phyloP scores from a whole-genome alignment of 441 rosid genomes.

The Bruguiera hainesii region DNA sequence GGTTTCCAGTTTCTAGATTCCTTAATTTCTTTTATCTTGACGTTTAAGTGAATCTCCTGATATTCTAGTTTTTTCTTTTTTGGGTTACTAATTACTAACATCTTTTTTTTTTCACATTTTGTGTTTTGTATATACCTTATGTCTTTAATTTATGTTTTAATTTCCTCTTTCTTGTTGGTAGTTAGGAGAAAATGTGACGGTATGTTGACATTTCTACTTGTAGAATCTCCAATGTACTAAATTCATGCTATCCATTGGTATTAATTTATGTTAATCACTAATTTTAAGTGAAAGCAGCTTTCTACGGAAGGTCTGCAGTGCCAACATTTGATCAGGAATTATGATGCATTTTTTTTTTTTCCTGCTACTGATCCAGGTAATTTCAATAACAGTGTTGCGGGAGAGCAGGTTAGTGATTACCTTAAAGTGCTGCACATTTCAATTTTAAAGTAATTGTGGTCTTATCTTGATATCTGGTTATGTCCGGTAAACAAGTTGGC shows the following conservation, averaged over 20 bases:
- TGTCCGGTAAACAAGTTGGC: not conserved
- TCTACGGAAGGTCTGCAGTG: no score
- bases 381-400: conserved; percentile 94
- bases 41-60: not conserved
- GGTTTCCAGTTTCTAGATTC: conserved; percentile 29
- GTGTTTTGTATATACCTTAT: not conserved
- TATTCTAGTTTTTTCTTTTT: no score
- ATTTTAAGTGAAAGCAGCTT: not conserved
- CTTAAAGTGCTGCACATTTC: not conserved
- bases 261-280: not conserved
- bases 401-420: conserved; percentile 65
- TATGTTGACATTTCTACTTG: not conserved
- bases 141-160: not conserved
- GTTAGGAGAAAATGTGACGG: not conserved
- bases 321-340: no score
- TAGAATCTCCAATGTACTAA: not conserved
- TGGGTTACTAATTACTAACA: no score
- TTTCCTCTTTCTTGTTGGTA: not conserved
- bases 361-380: conserved; percentile 90
- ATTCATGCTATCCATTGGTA: not conserved
- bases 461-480: not conserved
- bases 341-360: not conserved
- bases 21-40: conserved; percentile 8
- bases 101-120: not conserved
- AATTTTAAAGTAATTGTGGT: not conserved